Conservation (phyloP, 441 rosid genomes). For the Jatropha podagrica region DNA sequence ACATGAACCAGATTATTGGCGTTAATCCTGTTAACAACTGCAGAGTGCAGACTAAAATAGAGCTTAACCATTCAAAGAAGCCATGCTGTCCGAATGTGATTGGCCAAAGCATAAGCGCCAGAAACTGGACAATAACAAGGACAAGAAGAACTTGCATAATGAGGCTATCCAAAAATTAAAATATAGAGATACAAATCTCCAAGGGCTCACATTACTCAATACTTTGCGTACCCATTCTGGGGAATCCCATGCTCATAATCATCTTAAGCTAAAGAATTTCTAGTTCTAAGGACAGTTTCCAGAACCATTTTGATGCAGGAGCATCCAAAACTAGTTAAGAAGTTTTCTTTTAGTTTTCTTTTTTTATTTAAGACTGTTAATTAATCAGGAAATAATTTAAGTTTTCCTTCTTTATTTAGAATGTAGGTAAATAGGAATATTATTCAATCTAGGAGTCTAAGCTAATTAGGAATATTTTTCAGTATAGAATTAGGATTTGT, state of each 20-base stretch:
- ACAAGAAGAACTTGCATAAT: background rate
- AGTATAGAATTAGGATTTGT: too few relatives aligned
- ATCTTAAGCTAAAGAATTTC: background rate
- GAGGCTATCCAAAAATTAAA: background rate
- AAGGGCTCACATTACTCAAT: background rate
- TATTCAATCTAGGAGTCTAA: too few relatives aligned
- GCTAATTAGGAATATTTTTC: too few relatives aligned
- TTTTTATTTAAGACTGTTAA: too few relatives aligned
- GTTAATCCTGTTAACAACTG: background rate
- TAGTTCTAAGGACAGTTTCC: background rate
- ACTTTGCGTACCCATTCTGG: background rate
- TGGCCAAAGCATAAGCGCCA: background rate
- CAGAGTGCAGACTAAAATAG: background rate
- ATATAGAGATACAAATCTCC: background rate
- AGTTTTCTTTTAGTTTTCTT: too few relatives aligned
- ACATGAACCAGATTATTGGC: background rate
- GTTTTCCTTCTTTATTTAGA: too few relatives aligned
- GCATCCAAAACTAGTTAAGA: too few relatives aligned
- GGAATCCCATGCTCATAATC: constrained; percentile 1
- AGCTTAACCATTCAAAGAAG: background rate
- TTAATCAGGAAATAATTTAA: too few relatives aligned
- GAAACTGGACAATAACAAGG: background rate
- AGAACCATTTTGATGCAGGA: too few relatives aligned
- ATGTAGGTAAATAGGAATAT: too few relatives aligned
- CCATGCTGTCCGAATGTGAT: background rate